Conservation (phyloP, 31 red algal genomes). For the Endocladia muricata region DNA sequence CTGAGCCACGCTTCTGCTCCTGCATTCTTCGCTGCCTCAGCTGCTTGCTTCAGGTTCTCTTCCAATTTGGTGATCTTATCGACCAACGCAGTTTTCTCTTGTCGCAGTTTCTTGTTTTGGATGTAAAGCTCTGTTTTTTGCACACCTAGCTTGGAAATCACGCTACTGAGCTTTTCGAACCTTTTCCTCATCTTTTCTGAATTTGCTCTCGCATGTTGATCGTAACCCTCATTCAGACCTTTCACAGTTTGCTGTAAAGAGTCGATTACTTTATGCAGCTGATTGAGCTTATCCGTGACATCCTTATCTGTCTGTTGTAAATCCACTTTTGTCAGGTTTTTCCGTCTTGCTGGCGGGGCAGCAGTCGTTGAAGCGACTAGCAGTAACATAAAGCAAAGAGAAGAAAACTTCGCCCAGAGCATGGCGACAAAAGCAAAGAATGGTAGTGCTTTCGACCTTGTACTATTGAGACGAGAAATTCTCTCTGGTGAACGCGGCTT, state of each 20-base stretch:
- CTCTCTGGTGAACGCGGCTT: too few species aligned
- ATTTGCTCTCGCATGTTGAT: slow-evolving; percentile 28
- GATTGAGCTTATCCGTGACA: slow-evolving; percentile 48
- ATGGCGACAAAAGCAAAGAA: neutral
- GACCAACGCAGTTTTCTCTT: slow-evolving; percentile 30
- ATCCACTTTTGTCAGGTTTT: slow-evolving; percentile 5
- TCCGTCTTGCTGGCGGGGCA: neutral
- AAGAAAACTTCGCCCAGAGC: neutral
- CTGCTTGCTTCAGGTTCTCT: slow-evolving; percentile 17
- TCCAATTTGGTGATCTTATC: slow-evolving; percentile 52
- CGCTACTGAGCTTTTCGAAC: slow-evolving; percentile 40
- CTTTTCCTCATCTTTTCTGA: slow-evolving; percentile 36
- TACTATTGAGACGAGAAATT: too few species aligned
- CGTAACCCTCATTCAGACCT: slow-evolving; percentile 33
- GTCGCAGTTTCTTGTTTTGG: slow-evolving; percentile 35
- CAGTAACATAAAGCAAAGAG: neutral
- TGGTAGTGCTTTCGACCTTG: too few species aligned
- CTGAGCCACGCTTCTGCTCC: slow-evolving; percentile 36
- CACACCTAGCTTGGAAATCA: slow-evolving; percentile 39
- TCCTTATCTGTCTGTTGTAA: slow-evolving; percentile 37
- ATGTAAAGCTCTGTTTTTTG: slow-evolving; percentile 50
- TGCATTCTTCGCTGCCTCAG: slow-evolving; percentile 8
- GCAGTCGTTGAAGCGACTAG: neutral
- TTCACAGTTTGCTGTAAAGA: slow-evolving; percentile 50
- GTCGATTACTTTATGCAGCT: slow-evolving; percentile 58